Base-by-base conservation (phyloP, 202 grass and related monocot species). In the Bolboschoenoplectus hybrid region DNA sequence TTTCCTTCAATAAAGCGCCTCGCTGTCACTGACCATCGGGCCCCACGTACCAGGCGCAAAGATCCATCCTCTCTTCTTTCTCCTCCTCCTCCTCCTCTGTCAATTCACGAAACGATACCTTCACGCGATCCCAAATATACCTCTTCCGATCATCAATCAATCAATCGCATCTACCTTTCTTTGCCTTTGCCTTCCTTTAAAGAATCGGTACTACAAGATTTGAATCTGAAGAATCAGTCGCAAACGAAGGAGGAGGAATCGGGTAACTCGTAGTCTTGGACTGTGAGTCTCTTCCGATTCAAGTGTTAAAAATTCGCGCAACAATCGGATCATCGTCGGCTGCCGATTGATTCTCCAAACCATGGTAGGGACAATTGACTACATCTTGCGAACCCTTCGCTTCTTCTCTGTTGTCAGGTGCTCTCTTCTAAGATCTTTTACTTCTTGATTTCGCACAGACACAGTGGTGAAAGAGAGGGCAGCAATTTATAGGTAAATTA, bases 401-500 rank as follows among this genome's bases (percentile, higher is more conserved):
- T 68, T 20, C 44, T 1, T 83, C 57, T 45, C 40, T 39, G 20
- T 45, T 10, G 46, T 71, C 13, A 69, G 74, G n/a, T 63, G 80
- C 50, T 49, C 11, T 45, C 2, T 84, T 50, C 64, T 17, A 50
- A 85, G 83, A 66, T 72, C 39, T 82, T 82, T 44, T 67, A 55
- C 64, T 66, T 84, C 63, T 61, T 76, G 61, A 86, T 78, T 49
- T 62, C 9, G 17, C 38, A 69, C 26, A 41, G 26, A 26, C 26
- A 26, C 26, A 26, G 0, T 0, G 26, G 39, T 36, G 14, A 40
- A 60, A 84, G 85, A 84, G 85, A 56, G 13, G 45, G 60, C 40
- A 75, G 2, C 61, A 60, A 61, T 10, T 17, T 89, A 55, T 49
- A 79, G 67, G 84, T 82, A 84, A 86, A 16, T 70, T 20, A 19